A percentile compares a stretch with the other conserved stretches of the same genome.
Evolutionary conservation across 1,284 basidiomycete genomes (phyloP).

Genomic region (Schizophyllum amplum): DNA sequence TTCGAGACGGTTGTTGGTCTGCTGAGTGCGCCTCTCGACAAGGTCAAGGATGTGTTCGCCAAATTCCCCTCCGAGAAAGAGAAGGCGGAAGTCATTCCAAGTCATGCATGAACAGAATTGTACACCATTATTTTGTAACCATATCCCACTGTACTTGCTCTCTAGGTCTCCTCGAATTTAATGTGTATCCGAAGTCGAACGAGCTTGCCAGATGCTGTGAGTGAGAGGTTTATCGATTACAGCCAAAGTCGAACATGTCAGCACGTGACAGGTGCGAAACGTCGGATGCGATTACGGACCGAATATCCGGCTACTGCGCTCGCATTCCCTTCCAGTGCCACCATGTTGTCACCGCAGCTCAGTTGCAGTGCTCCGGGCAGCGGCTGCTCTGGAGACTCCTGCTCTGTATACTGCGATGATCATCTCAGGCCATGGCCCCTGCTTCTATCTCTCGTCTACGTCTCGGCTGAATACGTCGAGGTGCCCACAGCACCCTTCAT

Average conservation of each 20-base stretch:
- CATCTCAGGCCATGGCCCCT: background rate
- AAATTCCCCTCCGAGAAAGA: conserved; percentile 51
- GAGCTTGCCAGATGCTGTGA: no score
- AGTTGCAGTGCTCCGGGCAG: no score
- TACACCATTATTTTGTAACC: no score
- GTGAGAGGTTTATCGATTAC: no score
- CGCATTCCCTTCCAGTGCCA: no score
- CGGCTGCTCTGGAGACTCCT: background rate
- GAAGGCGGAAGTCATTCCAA: conserved; percentile 20
- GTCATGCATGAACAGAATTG: background rate
- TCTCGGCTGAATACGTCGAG: no score
- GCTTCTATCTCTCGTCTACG: background rate
- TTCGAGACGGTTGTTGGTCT: conserved; percentile 54
- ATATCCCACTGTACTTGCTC: no score
- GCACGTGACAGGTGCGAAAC: background rate
- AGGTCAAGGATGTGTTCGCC: conserved; percentile 48
- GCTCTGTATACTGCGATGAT: background rate
- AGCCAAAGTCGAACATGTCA: no score
- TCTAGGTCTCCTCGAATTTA: no score
- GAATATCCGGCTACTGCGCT: background rate
- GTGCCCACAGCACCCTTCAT: conserved; percentile 15
- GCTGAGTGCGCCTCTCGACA: conserved; percentile 51
- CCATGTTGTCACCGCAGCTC: no score
- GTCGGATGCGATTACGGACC: background rate
- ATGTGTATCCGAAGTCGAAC: no score